Conservation (phyloP, 345 rosid genomes). For the Rhizophora mangle region DNA sequence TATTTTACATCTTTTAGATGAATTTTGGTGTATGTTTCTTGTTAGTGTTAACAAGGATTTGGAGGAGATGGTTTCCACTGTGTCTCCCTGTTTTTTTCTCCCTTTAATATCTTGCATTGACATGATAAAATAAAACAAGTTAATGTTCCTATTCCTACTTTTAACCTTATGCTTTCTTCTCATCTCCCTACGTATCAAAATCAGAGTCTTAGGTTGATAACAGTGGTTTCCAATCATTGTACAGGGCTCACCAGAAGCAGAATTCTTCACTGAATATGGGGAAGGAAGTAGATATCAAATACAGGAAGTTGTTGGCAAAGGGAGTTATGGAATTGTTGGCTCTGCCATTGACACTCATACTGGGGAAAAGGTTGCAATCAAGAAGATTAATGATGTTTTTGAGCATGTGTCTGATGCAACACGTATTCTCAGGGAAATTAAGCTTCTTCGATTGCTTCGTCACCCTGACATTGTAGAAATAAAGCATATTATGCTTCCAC, state of each 20-base stretch:
- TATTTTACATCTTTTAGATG: neutral
- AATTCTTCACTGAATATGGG: slow-evolving; percentile 97
- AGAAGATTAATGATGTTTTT: slow-evolving; percentile 93
- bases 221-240: slow-evolving; percentile 7
- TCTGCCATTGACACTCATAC: slow-evolving; percentile 84
- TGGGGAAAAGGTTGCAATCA: slow-evolving; percentile 91
- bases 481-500: slow-evolving; percentile 97
- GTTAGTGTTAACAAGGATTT: neutral
- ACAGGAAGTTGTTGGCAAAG: slow-evolving; percentile 96
- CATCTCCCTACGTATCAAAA: neutral
- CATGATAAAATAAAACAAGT: neutral
- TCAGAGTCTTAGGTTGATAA: slow-evolving; percentile 1
- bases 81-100: neutral
- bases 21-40: neutral
- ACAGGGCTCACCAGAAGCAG: slow-evolving; percentile 60
- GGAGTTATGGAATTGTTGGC: slow-evolving; percentile 96
- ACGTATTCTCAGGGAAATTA: slow-evolving; percentile 90
- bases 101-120: neutral
- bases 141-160: neutral
- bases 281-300: slow-evolving; percentile 81
- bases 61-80: neutral
- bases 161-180: neutral
- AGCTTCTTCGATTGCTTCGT: slow-evolving; percentile 83
- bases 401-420: slow-evolving; percentile 99
- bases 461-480: slow-evolving; percentile 95